Percentiles rank a stretch among this genome's conserved stretches.
These are phyloP conservation scores for Chrysanthemum makinoi DNA, from an alignment of 129 eudicot species.

Conservation along the genomic window DNA sequence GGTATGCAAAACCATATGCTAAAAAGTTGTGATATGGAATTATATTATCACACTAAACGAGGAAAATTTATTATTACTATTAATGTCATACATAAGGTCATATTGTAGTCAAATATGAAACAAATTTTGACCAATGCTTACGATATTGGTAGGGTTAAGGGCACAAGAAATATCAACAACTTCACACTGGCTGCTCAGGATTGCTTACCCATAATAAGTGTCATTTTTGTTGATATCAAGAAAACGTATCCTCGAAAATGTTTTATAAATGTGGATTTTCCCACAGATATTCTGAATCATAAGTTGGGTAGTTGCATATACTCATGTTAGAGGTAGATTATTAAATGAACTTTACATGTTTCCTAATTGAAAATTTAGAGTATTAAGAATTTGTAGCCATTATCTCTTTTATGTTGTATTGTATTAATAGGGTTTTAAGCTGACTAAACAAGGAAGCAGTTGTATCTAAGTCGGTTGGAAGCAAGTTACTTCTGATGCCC, in stretches of 20 bases:
- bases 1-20: conserved; percentile 42
- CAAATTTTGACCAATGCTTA: too few species aligned
- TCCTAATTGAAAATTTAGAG: too few species aligned
- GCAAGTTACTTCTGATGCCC: conserved; percentile 34
- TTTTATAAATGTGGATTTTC: conserved; percentile 78
- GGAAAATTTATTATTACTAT: too few species aligned
- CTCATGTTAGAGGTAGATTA: background rate
- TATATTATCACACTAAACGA: too few species aligned
- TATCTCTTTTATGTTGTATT: conserved; percentile 7
- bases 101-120: too few species aligned
- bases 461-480: conserved; percentile 63
- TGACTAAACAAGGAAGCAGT: conserved; percentile 80
- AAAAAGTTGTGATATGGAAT: too few species aligned
- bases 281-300: conserved; percentile 67
- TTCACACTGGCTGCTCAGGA: conserved; percentile 81
- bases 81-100: too few species aligned
- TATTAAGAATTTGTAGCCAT: too few species aligned
- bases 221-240: conserved; percentile 58
- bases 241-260: conserved; percentile 60
- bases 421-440: conserved; percentile 62
- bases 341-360: too few species aligned
- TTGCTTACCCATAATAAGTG: conserved; percentile 74
- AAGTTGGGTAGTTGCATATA: conserved; percentile 46
- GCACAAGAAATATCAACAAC: conserved; percentile 54
- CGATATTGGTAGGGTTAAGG: conserved; percentile 42